These are phyloP conservation scores for Nothophoma quercina DNA, from an alignment of 2,329 filamentous ascomycete species.

Conservation along the genomic window DNA sequence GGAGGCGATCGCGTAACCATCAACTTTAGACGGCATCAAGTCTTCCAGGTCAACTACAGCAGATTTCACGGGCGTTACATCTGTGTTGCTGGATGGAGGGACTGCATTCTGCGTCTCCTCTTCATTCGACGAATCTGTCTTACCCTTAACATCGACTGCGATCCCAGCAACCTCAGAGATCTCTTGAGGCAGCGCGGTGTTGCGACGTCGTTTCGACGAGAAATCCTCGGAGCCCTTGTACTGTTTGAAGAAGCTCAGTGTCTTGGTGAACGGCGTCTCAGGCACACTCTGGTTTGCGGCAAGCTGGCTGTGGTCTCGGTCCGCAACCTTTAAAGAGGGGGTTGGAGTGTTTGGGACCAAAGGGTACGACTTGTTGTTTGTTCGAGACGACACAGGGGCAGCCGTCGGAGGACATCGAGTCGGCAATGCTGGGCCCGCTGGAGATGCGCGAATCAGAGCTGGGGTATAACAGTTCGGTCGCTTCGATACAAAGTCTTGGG, in stretches of 20 bases:
- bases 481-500: not conserved
- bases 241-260: constrained; percentile 29
- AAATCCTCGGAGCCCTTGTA: constrained; percentile 22
- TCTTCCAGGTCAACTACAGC: constrained; percentile 10
- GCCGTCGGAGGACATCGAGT: too few species aligned
- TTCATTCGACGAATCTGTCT: not conserved
- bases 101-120: not conserved
- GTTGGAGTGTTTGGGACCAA: not conserved
- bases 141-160: not conserved
- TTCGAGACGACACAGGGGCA: too few species aligned
- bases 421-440: too few species aligned
- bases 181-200: constrained; percentile 31
- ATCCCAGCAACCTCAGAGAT: constrained; percentile 26
- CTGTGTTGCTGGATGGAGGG: not conserved
- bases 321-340: not conserved
- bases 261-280: constrained; percentile 28
- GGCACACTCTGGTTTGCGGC: constrained; percentile 1
- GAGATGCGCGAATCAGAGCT: not conserved
- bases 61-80: not conserved
- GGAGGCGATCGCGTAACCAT: constrained; percentile 1
- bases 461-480: not conserved
- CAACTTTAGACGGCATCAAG: constrained; percentile 23
- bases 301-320: constrained; percentile 16
- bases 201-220: constrained; percentile 25
- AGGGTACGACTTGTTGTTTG: not conserved